A percentile compares a stretch with the other conserved stretches of the same genome.
Conservation (phyloP, 2,329 filamentous ascomycete genomes). For the Phialemoniopsis sp. region DNA sequence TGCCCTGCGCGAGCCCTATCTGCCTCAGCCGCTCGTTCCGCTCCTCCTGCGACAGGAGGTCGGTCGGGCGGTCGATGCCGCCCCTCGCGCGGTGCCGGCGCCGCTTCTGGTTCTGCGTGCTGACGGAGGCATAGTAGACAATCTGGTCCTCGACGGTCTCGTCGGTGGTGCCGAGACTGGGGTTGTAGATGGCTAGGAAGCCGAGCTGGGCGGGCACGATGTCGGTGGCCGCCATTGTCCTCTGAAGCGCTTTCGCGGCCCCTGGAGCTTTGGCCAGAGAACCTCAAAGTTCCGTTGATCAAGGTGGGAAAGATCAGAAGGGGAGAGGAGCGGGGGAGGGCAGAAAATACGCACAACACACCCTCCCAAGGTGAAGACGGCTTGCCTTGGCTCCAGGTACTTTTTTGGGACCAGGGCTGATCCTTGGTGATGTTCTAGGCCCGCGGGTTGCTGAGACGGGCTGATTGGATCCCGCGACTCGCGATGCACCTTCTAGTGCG, state of each 20-base stretch:
- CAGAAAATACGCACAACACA: too few relatives aligned
- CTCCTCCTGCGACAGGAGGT: constrained; percentile 54
- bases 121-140: constrained; percentile 80
- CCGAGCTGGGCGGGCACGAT: constrained; percentile 78
- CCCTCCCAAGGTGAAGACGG: too few relatives aligned
- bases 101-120: background rate
- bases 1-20: constrained; percentile 93
- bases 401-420: too few relatives aligned
- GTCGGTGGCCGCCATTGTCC: constrained; percentile 4
- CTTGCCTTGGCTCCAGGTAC: too few relatives aligned
- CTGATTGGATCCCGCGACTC: too few relatives aligned
- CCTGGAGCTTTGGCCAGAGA: background rate
- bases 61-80: constrained; percentile 30
- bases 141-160: constrained; percentile 78
- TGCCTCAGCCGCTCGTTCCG: constrained; percentile 85
- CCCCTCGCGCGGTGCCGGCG: background rate
- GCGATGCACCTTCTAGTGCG: too few relatives aligned
- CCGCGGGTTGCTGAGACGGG: too few relatives aligned
- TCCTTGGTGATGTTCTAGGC: too few relatives aligned
- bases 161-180: constrained; percentile 51
- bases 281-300: constrained; percentile 1
- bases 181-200: constrained; percentile 94
- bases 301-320: too few relatives aligned
- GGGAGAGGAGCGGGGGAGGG: too few relatives aligned
- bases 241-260: too few relatives aligned